A percentile compares a stretch with the other conserved stretches of the same genome.
Conservation (phyloP, 202 grass and related monocot species). For the Setaria italica region DNA sequence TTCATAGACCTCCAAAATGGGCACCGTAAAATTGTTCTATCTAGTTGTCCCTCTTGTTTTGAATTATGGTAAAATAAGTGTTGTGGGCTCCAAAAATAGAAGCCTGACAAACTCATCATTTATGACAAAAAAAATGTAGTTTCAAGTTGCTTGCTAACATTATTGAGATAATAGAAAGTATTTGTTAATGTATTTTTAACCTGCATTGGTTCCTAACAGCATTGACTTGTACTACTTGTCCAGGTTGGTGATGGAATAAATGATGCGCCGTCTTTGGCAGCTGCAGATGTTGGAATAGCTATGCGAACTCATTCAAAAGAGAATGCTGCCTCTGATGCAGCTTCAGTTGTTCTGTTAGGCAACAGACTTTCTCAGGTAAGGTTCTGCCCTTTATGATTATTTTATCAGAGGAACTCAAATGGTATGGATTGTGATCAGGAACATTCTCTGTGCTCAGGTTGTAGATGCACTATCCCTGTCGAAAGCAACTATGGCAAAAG, state of each 20-base stretch:
- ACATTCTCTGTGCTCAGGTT: conserved; percentile 49
- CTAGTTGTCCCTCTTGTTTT: neutral
- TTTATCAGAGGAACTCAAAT: neutral
- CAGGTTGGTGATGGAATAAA: conserved; percentile 98
- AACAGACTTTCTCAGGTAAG: conserved; percentile 84
- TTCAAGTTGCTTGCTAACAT: conserved; percentile 1
- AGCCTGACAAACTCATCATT: neutral
- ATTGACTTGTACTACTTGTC: conserved; percentile 29
- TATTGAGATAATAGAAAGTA: neutral
- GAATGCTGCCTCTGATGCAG: conserved; percentile 89
- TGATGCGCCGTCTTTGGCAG: conserved; percentile 87
- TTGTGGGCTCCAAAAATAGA: neutral
- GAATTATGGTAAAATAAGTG: neutral
- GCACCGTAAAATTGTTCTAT: neutral
- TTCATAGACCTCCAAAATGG: neutral
- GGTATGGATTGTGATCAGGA: neutral
- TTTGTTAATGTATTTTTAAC: neutral
- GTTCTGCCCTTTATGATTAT: neutral
- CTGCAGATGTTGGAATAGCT: conserved; percentile 92
- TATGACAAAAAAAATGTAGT: neutral
- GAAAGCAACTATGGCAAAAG: conserved; percentile 90
- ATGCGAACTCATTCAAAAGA: conserved; percentile 83
- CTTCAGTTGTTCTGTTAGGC: conserved; percentile 90
- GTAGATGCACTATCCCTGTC: conserved; percentile 81
- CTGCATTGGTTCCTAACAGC: neutral